Evolutionary conservation across 176 grass and related monocot genomes (phyloP).

Genomic region (Raddia guianensis): DNA sequence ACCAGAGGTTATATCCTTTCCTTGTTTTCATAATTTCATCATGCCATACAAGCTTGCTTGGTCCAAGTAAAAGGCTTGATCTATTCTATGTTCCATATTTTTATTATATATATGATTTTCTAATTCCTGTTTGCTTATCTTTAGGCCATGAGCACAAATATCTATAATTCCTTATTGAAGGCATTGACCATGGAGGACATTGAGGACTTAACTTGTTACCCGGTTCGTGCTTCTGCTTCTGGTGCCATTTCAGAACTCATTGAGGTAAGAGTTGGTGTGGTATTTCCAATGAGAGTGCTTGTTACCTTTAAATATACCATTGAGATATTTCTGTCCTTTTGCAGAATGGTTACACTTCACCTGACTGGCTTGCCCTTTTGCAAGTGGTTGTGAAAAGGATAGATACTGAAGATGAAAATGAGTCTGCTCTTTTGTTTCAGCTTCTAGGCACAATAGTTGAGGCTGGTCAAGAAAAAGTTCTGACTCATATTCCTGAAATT

Average conservation of each 20-base stretch:
- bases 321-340: slow-evolving; percentile 33
- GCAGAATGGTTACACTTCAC: slow-evolving; percentile 69
- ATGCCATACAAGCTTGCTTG: slow-evolving; percentile 14
- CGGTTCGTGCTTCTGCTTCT: slow-evolving; percentile 78
- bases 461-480: slow-evolving; percentile 62
- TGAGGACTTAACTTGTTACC: slow-evolving; percentile 72
- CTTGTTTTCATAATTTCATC: slow-evolving; percentile 24
- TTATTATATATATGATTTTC: slow-evolving; percentile 25
- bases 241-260: slow-evolving; percentile 79
- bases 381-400: slow-evolving; percentile 62
- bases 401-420: slow-evolving; percentile 59
- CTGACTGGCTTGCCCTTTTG: slow-evolving; percentile 73
- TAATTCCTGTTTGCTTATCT: slow-evolving; percentile 43
- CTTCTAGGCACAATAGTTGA: slow-evolving; percentile 81
- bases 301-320: slow-evolving; percentile 35
- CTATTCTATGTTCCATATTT: slow-evolving; percentile 9
- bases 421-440: slow-evolving; percentile 83
- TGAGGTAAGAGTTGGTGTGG: slow-evolving; percentile 54
- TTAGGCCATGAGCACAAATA: slow-evolving; percentile 68
- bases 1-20: slow-evolving; percentile 61
- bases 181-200: slow-evolving; percentile 54
- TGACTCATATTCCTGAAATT: slow-evolving; percentile 64
- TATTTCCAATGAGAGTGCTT: slow-evolving; percentile 7
- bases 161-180: slow-evolving; percentile 79
- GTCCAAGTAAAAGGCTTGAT: slow-evolving; percentile 25